Evolutionary conservation across 495 filamentous ascomycete genomes (phyloP).

Genomic region (Tuber microsphaerosporum): DNA sequence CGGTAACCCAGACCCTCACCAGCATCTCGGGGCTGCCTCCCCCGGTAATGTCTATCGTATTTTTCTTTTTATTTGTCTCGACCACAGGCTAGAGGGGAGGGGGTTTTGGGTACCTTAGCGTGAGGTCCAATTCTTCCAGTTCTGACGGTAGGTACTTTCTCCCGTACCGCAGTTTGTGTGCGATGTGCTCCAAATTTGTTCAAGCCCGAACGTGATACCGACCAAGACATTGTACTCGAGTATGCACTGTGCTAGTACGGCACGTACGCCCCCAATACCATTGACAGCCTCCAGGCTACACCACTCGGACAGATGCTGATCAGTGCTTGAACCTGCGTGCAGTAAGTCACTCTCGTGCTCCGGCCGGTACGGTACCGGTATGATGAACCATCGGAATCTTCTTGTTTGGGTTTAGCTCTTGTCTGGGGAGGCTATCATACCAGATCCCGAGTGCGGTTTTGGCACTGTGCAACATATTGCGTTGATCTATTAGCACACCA

Average conservation of each 20-base stretch:
- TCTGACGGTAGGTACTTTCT: too few relatives aligned
- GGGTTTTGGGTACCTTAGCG: too few relatives aligned
- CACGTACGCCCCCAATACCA: neutral
- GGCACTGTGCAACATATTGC: neutral
- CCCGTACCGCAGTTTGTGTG: too few relatives aligned
- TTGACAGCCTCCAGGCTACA: neutral
- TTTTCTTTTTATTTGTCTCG: too few relatives aligned
- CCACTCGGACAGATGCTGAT: neutral
- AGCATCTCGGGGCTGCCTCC: too few relatives aligned
- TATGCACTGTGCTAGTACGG: neutral
- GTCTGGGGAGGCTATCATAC: neutral
- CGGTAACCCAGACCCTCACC: too few relatives aligned
- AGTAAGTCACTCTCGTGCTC: neutral
- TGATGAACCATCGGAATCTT: neutral
- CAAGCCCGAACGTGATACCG: neutral
- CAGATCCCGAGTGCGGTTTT: neutral
- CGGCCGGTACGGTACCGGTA: neutral
- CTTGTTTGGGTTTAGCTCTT: neutral
- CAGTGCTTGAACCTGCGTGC: neutral
- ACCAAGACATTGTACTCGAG: neutral
- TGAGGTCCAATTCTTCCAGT: too few relatives aligned
- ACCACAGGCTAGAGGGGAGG: too few relatives aligned
- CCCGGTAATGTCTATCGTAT: too few relatives aligned
- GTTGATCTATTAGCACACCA: neutral
- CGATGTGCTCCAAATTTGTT: neutral